These are phyloP conservation scores for Pseudocercospora crystallina DNA, from an alignment of 2,329 filamentous ascomycete genomes.

Conservation along the genomic window DNA sequence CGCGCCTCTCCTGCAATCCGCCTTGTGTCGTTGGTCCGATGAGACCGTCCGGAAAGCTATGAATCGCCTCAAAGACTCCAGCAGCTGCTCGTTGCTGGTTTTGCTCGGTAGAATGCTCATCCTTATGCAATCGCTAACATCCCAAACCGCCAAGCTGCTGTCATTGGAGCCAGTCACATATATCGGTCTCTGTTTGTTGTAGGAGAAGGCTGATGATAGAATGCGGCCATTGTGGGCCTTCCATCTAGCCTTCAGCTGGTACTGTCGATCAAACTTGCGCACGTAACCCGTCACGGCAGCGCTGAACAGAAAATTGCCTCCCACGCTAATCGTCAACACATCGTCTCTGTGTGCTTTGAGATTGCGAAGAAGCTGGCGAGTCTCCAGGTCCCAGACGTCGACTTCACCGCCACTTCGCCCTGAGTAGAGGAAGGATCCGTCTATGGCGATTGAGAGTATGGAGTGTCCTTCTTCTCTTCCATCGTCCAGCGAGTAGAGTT, in stretches of 20 bases:
- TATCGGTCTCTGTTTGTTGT: slow-evolving; percentile 70
- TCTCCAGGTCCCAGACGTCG: slow-evolving; percentile 96
- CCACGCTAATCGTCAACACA: slow-evolving; percentile 82
- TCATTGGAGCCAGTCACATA: slow-evolving; percentile 95
- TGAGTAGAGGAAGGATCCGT: slow-evolving; percentile 89
- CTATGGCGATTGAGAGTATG: slow-evolving; percentile 76
- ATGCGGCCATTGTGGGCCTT: slow-evolving; percentile 84
- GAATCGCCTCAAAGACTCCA: slow-evolving; percentile 71
- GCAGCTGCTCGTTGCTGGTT: slow-evolving; percentile 64
- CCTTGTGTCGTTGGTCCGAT: slow-evolving; percentile 78
- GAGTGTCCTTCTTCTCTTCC: slow-evolving; percentile 58
- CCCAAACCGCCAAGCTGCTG: slow-evolving; percentile 84
- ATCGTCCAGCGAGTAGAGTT: slow-evolving; percentile 67
- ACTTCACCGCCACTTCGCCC: slow-evolving; percentile 85
- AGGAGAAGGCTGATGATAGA: slow-evolving; percentile 75
- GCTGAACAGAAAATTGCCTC: slow-evolving; percentile 81
- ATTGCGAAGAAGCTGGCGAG: slow-evolving; percentile 81
- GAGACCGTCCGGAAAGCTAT: slow-evolving; percentile 91
- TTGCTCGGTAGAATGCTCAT: slow-evolving; percentile 47
- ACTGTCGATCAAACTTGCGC: slow-evolving; percentile 75
- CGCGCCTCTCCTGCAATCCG: slow-evolving; percentile 89
- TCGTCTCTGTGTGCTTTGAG: slow-evolving; percentile 80
- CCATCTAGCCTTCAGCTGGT: slow-evolving; percentile 76
- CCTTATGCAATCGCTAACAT: slow-evolving; percentile 60
- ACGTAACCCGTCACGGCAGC: slow-evolving; percentile 80